Evolutionary conservation across 306 rosid genomes (phyloP), one percentile per base, ranked within the genome.

Genomic region (Lathyrus tuberosus): DNA sequence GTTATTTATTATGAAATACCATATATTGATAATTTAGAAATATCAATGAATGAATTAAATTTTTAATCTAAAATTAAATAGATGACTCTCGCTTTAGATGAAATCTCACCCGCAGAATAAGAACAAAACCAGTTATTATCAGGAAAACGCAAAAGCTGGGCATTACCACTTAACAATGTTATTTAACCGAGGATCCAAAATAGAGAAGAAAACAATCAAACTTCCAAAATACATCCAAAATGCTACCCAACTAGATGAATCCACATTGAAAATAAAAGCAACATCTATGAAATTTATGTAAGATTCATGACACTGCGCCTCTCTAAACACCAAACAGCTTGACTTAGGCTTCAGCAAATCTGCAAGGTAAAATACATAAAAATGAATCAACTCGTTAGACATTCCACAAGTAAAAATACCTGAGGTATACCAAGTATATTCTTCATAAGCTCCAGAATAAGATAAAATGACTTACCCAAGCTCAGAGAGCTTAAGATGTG

Each of bases 401-500:
- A 42, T 9, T 0, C 11, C 62, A 5, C 1, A 17, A 35, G n/a
- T 37, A 18, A 20, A 28, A 44, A 24, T 46, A 46, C 1, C 4
- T 15, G 8, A 11, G 35, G 18, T 2, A 20, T 20, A 11, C 1
- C 35, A 31, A 1, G 2, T 3, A 43, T 14, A n/a, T 1, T 7
- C 5, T 3, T 7, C 11, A 24, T 38, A 14, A 4, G 17, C 40
- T 6, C 24, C 0, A 8, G 49, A 33, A 2, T 41, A 14, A 2
- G 7, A 48, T 5, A 7, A 6, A 7, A 67, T 37, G 20, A 58
- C 87, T 58, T 76, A 95, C 99, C 97, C 99, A 9, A 95, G 93
- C 85, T 95, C 99, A 1, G 97, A 91, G 47, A 95, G 99, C 87
- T 82, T 91, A 67, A 18, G 75, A 65, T 95, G 99, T 41, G 99